Base-by-base conservation (phyloP, 1,284 basidiomycete species). In the Boletus smithii region DNA sequence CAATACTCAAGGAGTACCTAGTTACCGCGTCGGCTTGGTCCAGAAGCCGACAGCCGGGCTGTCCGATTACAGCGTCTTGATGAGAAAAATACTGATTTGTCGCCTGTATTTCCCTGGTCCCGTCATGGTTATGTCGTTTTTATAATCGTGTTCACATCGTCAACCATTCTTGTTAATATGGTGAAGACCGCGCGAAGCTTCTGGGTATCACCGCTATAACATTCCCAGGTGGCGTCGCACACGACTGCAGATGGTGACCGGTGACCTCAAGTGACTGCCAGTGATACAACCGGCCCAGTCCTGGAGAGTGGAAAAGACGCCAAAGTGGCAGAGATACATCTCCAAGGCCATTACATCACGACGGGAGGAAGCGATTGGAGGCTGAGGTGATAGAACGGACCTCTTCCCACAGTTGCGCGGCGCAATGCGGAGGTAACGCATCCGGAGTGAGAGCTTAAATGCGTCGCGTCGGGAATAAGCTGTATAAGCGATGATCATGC, bases 301-400 rank as follows among this genome's bases (percentile, higher is more conserved):
- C 22, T 8, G 8, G 22, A 23, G 17, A 17, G 26, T 23, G 17
- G 20, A n/a, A 34, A 37, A 13, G 14, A 16, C 16, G 13, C 27
- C 24, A 40, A 26, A 29, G 17, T 8, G 23, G 23, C n/a, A n/a
- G n/a, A n/a, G n/a, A n/a, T n/a, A n/a, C n/a, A n/a, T 24, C 2
- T 10, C 42, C 20, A n/a, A 18, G 14, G 14, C 2, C 8, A 36
- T 37, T 9, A 36, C 23, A 37, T 35, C 44, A 41, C 7, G 23
- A 20, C 10, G 13, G 16, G 29, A 42, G 38, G 29, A 40, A n/a
- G n/a, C n/a, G n/a, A n/a, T n/a, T n/a, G 24, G 31, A 13, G 14
- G 18, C 10, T 10, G 26, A 33, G 44, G 41, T 10, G 23, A 56
- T 59, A 42, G 39, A 53, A 26, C 42, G 46, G 44, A 39, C 16